phyloP scores from a whole-genome alignment of 1,284 basidiomycete species.

The Lentinus polychrous region DNA sequence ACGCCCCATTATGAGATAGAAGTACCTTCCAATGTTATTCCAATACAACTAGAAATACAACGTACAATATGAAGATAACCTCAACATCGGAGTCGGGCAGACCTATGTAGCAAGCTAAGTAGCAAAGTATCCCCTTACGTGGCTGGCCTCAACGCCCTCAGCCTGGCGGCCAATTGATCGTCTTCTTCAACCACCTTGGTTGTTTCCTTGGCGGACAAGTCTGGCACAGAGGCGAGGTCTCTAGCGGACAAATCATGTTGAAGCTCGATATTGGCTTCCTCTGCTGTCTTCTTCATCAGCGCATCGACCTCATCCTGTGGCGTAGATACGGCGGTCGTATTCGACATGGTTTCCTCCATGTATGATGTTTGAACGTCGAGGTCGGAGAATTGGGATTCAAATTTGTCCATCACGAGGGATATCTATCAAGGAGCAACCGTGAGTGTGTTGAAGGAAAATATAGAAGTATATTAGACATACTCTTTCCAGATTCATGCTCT shows the following conservation, averaged over 20 bases:
- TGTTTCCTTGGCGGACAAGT: slow-evolving; percentile 49
- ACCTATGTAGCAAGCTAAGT: too few species aligned
- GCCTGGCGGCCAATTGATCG: slow-evolving; percentile 69
- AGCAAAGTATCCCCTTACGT: too few species aligned
- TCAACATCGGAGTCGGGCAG: too few species aligned
- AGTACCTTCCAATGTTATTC: too few species aligned
- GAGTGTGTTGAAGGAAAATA: neutral
- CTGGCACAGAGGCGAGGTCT: slow-evolving; percentile 48
- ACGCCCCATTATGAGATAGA: too few species aligned
- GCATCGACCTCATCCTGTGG: slow-evolving; percentile 97
- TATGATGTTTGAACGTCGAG: slow-evolving; percentile 97
- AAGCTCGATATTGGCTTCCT: slow-evolving; percentile 95
- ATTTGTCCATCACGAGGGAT: slow-evolving; percentile 98
- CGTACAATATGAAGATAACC: too few species aligned
- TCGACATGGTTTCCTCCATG: slow-evolving; percentile 96
- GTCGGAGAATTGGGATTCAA: slow-evolving; percentile 94
- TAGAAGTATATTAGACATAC: slow-evolving; percentile 45
- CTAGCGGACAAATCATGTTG: slow-evolving; percentile 82
- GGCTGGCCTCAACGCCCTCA: slow-evolving; percentile 77
- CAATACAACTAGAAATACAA: too few species aligned
- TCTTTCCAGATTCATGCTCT: slow-evolving; percentile 96
- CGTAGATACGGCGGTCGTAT: slow-evolving; percentile 87
- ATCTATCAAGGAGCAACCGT: slow-evolving; percentile 52
- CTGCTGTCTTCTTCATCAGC: slow-evolving; percentile 91
- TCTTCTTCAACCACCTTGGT: slow-evolving; percentile 71